These are phyloP conservation scores for Chiua sp. DNA, from an alignment of 1,284 basidiomycete genomes.

Conservation along the genomic window DNA sequence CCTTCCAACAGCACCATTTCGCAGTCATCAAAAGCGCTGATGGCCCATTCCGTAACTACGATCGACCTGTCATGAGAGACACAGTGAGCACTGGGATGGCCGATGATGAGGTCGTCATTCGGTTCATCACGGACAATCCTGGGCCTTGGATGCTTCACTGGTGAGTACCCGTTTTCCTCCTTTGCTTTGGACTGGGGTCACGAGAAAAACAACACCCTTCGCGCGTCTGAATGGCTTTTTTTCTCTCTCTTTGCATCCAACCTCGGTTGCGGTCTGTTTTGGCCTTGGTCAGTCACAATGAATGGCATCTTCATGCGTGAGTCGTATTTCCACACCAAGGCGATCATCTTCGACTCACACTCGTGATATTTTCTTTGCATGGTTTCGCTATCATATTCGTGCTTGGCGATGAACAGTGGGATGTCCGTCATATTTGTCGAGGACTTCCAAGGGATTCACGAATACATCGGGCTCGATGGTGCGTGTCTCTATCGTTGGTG, in stretches of 20 bases:
- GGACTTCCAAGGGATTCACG: constrained; percentile 23
- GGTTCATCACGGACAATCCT: constrained; percentile 39
- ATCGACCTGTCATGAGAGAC: constrained; percentile 43
- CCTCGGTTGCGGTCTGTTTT: neutral
- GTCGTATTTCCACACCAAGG: neutral
- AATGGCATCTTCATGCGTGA: constrained; percentile 29
- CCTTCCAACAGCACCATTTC: constrained; percentile 40
- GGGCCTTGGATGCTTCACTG: constrained; percentile 34
- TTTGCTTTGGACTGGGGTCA: neutral
- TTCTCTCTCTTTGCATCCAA: neutral
- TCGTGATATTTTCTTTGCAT: neutral
- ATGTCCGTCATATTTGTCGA: constrained; percentile 43
- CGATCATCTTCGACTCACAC: neutral
- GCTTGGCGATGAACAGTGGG: constrained; percentile 23
- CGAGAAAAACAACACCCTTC: neutral
- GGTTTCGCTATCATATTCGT: neutral
- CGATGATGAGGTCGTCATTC: constrained; percentile 44
- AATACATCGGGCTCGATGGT: constrained; percentile 29
- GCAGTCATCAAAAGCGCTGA: constrained; percentile 43
- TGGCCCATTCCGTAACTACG: constrained; percentile 39
- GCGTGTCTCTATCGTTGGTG: constrained; percentile 5
- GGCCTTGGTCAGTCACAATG: constrained; percentile 28
- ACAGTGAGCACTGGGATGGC: constrained; percentile 35
- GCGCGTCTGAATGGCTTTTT: neutral
- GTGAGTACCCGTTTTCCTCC: constrained; percentile 10